These are phyloP conservation scores for Tylopilus sp. DNA, from an alignment of 768 basidiomycete genomes.

Conservation along the genomic window DNA sequence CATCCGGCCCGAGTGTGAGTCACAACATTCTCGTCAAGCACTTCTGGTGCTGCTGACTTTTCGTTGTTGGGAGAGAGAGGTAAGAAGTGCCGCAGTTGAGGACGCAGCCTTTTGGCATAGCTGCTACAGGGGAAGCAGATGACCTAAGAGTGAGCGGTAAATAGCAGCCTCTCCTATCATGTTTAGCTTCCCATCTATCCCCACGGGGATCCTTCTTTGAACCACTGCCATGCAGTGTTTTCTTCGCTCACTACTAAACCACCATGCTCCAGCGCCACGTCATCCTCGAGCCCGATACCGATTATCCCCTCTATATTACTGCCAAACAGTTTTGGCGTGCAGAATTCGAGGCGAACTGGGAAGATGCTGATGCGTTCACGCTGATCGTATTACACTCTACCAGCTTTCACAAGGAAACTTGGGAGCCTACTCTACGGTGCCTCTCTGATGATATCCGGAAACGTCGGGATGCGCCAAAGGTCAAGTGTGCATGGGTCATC, in stretches of 20 bases:
- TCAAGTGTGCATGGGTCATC: conserved; percentile 54
- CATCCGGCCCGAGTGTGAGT: too few species aligned
- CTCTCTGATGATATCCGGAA: conserved; percentile 37
- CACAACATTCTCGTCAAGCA: too few species aligned
- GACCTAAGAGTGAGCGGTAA: too few species aligned
- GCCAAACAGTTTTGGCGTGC: conserved; percentile 57
- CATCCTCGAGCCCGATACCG: conserved; percentile 36
- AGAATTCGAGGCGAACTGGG: conserved; percentile 33
- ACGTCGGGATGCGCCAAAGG: conserved; percentile 3
- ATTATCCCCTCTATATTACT: conserved; percentile 48
- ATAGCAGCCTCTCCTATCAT: too few species aligned
- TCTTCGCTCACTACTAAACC: neutral
- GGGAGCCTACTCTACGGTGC: conserved; percentile 56
- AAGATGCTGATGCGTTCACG: conserved; percentile 46
- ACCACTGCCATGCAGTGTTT: neutral
- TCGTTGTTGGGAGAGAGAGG: too few species aligned
- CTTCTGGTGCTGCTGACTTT: too few species aligned
- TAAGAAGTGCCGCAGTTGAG: too few species aligned
- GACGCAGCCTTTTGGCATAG: too few species aligned
- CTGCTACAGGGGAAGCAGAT: too few species aligned
- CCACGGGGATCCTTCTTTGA: neutral
- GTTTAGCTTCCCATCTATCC: neutral
- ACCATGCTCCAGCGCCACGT: conserved; percentile 28
- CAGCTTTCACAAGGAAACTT: conserved; percentile 73
- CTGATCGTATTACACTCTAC: conserved; percentile 65